Evolutionary conservation across 192 early-diverging fungal genomes (phyloP).

Genomic region (Coemansia sp.): DNA sequence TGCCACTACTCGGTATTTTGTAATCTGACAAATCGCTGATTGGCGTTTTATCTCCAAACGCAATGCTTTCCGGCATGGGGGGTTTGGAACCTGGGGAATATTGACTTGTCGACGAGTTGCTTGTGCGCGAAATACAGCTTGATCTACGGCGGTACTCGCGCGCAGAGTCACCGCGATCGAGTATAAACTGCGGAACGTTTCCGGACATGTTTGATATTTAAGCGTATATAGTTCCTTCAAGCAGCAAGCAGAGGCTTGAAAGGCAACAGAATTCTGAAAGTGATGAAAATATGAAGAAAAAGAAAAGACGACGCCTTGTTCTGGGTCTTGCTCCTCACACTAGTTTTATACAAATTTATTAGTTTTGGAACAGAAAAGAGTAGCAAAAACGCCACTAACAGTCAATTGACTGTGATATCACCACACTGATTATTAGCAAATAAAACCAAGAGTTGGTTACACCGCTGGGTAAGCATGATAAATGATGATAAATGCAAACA

Average conservation of each 20-base stretch:
- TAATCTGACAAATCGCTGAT: not conserved
- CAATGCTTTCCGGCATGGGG: not conserved
- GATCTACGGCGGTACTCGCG: slow-evolving; percentile 49
- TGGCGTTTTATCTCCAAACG: not conserved
- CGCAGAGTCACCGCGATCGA: slow-evolving; percentile 42
- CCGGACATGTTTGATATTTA: not conserved
- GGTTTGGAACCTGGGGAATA: not conserved
- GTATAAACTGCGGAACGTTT: slow-evolving; percentile 36
- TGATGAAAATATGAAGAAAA: not conserved
- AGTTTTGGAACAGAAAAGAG: too few species aligned
- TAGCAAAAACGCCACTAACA: too few species aligned
- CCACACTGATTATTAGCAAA: too few species aligned
- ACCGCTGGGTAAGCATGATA: too few species aligned
- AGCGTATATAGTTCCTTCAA: too few species aligned
- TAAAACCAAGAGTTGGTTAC: too few species aligned
- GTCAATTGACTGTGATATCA: too few species aligned
- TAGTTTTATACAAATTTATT: not conserved
- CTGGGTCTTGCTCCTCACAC: slow-evolving; percentile 4
- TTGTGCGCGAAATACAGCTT: slow-evolving; percentile 41
- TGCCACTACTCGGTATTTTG: not conserved
- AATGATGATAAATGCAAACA: too few species aligned
- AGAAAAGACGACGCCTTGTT: not conserved
- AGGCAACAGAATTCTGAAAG: not conserved
- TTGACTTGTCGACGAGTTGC: slow-evolving; percentile 29
- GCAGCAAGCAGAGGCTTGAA: not conserved